Evolutionary conservation across 768 basidiomycete genomes (phyloP), one percentile per base, ranked within the genome.

Genomic region (Termitomyces sp.): DNA sequence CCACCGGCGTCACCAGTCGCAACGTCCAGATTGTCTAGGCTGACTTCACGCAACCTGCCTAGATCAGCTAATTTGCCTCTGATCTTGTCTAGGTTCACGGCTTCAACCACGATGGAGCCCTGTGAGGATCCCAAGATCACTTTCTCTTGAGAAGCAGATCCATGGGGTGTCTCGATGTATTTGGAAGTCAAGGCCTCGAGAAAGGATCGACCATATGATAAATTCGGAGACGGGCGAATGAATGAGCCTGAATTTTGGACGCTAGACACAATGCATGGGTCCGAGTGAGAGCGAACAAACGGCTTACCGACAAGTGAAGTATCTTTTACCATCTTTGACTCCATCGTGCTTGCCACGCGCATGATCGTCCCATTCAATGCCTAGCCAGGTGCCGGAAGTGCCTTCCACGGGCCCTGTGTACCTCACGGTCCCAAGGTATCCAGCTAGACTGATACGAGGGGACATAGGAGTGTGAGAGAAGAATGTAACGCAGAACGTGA

Each of bases 301-400:
- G 54, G 54, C 85, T 78, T 74, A 94, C 92, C 82, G 77, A 76
- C 90, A 92, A 49, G 75, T 69, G 72, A 98, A 98, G 74, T 96
- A 95, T 44, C 79, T 81, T 63, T 79, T 83, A 51, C 86, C 89
- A 65, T 92, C 86, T 69, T 93, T 91, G 65, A 79, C 70, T 7
- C 96, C 96, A 66, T 90, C 85, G 71, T 98, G 95, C 72, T 91
- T 96, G 32, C 96, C 96, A 59, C 94, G 84, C 8, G 71, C 62
- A 20, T 87, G 82, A 68, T 94, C 88, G 69, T 98, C 96, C 92
- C 96, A 98, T 75, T 98, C 96, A 51, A 98, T 84, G n/a, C 96
- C 96, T n/a, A 95, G 80, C 96, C 96, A 98, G 13, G 74, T 66
- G 4, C 91, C 92, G 3, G 74, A 68, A 0, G 91, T 86, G 15